Percentiles rank a stretch among this genome's conserved stretches.
phyloP scores from a whole-genome alignment of 2,329 filamentous ascomycete genomes.

The Arthrobotrys iridis region DNA sequence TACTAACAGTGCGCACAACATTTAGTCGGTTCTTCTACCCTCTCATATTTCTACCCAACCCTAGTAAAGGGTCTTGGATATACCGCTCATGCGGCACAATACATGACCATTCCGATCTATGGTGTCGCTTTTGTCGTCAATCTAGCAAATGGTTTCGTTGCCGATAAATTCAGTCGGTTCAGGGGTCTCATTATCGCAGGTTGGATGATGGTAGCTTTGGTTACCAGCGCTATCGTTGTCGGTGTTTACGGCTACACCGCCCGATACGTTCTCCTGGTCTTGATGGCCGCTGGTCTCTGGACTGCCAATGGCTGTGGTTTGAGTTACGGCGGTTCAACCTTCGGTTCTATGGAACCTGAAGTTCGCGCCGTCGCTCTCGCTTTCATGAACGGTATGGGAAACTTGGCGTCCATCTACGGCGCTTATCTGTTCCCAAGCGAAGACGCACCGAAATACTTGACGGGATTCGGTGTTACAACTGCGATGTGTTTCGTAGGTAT shows the following conservation, averaged over 20 bases:
- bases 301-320: conserved; percentile 66
- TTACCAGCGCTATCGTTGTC: conserved; percentile 60
- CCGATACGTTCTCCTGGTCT: conserved; percentile 67
- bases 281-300: conserved; percentile 69
- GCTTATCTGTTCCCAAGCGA: conserved; percentile 66
- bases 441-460: conserved; percentile 66
- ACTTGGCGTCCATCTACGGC: conserved; percentile 69
- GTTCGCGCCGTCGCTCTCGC: conserved; percentile 67
- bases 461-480: conserved; percentile 62
- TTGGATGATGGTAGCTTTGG: conserved; percentile 64
- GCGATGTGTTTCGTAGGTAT: conserved; percentile 60
- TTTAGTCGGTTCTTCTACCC: conserved; percentile 63
- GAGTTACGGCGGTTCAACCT: conserved; percentile 65
- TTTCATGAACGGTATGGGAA: conserved; percentile 68
- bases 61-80: conserved; percentile 67
- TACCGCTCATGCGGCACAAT: conserved; percentile 56
- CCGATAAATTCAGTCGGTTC: conserved; percentile 64
- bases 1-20: conserved; percentile 59
- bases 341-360: conserved; percentile 65
- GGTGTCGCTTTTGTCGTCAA: conserved; percentile 67
- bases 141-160: conserved; percentile 64
- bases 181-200: conserved; percentile 65
- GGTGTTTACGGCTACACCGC: conserved; percentile 66
- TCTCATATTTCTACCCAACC: conserved; percentile 68
- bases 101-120: conserved; percentile 66